phyloP scores from a whole-genome alignment of 2,329 filamentous ascomycete genomes.

The Pseudopyrenochaeta lycopersici region DNA sequence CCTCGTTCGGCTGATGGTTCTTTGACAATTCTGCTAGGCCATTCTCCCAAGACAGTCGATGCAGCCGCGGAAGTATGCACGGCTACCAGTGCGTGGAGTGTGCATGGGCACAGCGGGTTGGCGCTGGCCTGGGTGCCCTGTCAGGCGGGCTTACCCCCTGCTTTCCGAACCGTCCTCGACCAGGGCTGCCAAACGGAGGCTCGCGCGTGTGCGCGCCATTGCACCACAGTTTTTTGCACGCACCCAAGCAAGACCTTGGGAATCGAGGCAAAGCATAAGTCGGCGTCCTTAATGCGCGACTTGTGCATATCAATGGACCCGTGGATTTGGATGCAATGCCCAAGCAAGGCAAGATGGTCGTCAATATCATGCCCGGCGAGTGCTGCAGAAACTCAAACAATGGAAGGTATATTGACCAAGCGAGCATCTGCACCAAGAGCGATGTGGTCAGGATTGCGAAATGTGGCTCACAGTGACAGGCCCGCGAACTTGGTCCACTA shows the following conservation, averaged over 20 bases:
- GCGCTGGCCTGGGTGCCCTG: slow-evolving; percentile 33
- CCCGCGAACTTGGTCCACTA: slow-evolving; percentile 38
- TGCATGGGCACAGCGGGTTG: slow-evolving; percentile 37
- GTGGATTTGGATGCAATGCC: slow-evolving; percentile 13
- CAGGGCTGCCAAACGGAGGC: slow-evolving; percentile 32
- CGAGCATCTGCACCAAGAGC: slow-evolving; percentile 19
- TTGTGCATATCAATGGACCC: slow-evolving; percentile 23
- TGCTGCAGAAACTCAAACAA: neutral
- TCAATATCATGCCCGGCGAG: neutral
- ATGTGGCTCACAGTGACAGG: slow-evolving; percentile 45
- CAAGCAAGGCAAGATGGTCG: slow-evolving; percentile 11
- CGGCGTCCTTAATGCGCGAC: slow-evolving; percentile 25
- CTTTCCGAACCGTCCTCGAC: slow-evolving; percentile 38
- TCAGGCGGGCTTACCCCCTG: slow-evolving; percentile 35
- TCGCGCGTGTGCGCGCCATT: slow-evolving; percentile 31
- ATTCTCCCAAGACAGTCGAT: slow-evolving; percentile 41
- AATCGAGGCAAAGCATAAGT: slow-evolving; percentile 28
- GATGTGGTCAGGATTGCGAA: slow-evolving; percentile 31
- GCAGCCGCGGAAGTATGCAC: slow-evolving; percentile 49
- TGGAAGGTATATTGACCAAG: slow-evolving; percentile 4
- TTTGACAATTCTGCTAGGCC: slow-evolving; percentile 40
- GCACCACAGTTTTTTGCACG: slow-evolving; percentile 37
- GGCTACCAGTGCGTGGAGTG: slow-evolving; percentile 33
- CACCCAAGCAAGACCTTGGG: slow-evolving; percentile 31
- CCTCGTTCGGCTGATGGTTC: slow-evolving; percentile 54